Percentiles rank a stretch among this genome's conserved stretches.
Conservation (phyloP, 1,139 yeast species). For the Taiozyma sp. region DNA sequence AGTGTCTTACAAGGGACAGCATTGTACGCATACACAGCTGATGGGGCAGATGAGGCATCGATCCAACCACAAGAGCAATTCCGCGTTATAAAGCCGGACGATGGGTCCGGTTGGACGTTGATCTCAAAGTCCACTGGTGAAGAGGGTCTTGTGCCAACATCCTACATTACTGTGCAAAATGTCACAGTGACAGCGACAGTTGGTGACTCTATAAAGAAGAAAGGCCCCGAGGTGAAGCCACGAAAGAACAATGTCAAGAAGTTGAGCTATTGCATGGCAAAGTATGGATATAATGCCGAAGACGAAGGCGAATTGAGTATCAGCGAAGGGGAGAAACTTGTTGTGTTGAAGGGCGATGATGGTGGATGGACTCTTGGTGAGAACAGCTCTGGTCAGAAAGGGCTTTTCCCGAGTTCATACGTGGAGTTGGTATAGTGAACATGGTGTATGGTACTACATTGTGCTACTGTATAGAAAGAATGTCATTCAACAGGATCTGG, state of each 20-base stretch:
- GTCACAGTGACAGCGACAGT: slow-evolving; percentile 11
- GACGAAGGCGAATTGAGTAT: slow-evolving; percentile 80
- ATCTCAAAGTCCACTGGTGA: slow-evolving; percentile 38
- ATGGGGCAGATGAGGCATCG: slow-evolving; percentile 71
- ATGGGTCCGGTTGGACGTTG: slow-evolving; percentile 92
- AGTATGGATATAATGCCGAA: slow-evolving; percentile 75
- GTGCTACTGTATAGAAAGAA: too few species aligned
- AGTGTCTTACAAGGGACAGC: slow-evolving; percentile 31
- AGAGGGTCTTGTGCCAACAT: slow-evolving; percentile 81
- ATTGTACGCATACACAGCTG: slow-evolving; percentile 60
- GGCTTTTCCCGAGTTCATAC: slow-evolving; percentile 82
- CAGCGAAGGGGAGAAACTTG: slow-evolving; percentile 68
- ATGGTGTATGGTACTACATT: too few species aligned
- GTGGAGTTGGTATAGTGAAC: slow-evolving; percentile 9
- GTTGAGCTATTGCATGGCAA: slow-evolving; percentile 61
- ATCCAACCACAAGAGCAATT: slow-evolving; percentile 59
- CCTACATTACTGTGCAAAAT: slow-evolving; percentile 55
- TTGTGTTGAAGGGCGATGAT: slow-evolving; percentile 63
- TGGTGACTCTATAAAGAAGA: slow-evolving; percentile 35
- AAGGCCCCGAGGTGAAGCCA: slow-evolving; percentile 83
- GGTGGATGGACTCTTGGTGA: slow-evolving; percentile 99
- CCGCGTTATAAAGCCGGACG: slow-evolving; percentile 58
- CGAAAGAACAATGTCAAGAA: slow-evolving; percentile 41
- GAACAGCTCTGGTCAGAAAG: slow-evolving; percentile 50
- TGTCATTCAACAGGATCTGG: too few species aligned